Evolutionary conservation across 306 rosid genomes (phyloP).

Genomic region (Cicer chorassanicum): DNA sequence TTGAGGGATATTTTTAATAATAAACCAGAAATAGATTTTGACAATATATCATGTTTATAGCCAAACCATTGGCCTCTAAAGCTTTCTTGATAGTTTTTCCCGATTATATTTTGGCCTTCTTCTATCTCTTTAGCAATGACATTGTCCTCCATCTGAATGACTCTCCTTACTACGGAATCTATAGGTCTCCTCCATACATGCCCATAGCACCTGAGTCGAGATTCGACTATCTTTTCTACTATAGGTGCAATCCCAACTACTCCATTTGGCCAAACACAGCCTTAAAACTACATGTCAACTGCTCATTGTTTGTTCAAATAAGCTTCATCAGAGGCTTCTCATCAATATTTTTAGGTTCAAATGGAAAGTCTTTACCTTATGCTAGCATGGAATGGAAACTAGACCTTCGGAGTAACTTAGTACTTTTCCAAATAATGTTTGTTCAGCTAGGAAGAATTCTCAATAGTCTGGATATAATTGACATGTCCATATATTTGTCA

Average conservation of each 20-base stretch:
- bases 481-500: slow-evolving; percentile 1
- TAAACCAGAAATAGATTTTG: too few species aligned
- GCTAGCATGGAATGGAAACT: slow-evolving; percentile 1
- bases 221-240: neutral
- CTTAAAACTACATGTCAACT: neutral
- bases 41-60: neutral
- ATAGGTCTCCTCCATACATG: neutral
- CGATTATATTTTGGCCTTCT: neutral
- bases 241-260: neutral
- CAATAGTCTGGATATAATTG: slow-evolving; percentile 27
- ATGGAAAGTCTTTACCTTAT: neutral
- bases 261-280: neutral
- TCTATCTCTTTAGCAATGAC: neutral
- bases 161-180: neutral
- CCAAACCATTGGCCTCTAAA: neutral
- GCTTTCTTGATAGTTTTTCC: neutral
- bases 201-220: neutral
- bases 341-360: neutral
- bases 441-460: slow-evolving; percentile 26
- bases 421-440: neutral
- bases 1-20: too few species aligned
- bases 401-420: neutral
- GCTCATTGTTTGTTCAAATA: slow-evolving; percentile 2
- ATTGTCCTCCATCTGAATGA: neutral
- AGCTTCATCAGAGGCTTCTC: neutral